Percentiles rank a stretch among this genome's conserved stretches.
These are phyloP conservation scores for Aquilaria yunnanensis DNA, from an alignment of 345 rosid genomes.

Conservation along the genomic window DNA sequence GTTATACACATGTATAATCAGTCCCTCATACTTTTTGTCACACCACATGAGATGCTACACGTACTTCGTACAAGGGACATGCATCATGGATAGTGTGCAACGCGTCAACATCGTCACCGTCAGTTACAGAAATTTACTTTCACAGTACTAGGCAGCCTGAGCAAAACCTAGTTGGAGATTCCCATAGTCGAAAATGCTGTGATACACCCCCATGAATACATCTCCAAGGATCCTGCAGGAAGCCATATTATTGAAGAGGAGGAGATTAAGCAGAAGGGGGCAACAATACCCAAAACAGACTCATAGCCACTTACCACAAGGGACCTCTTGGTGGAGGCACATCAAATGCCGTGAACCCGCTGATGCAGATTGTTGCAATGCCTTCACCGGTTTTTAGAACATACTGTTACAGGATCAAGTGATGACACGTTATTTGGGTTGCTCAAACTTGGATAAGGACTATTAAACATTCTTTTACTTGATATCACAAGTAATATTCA, in stretches of 20 bases:
- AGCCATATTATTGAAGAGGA: neutral
- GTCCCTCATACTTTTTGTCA: too few relatives aligned
- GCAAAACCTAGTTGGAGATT: slow-evolving; percentile 64
- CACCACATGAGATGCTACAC: too few relatives aligned
- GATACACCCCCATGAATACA: slow-evolving; percentile 78
- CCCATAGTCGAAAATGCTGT: slow-evolving; percentile 61
- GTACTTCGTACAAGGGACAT: too few relatives aligned
- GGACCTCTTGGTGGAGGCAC: slow-evolving; percentile 68
- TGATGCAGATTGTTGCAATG: slow-evolving; percentile 43
- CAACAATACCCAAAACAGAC: too few relatives aligned
- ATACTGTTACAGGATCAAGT: slow-evolving; percentile 37
- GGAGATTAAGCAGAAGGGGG: neutral
- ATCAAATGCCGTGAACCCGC: slow-evolving; percentile 62
- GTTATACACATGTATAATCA: too few relatives aligned
- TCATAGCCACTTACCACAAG: slow-evolving; percentile 38
- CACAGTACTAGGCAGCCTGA: slow-evolving; percentile 34
- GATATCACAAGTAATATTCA: neutral
- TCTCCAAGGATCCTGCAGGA: slow-evolving; percentile 71
- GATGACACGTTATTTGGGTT: neutral
- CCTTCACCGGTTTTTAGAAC: slow-evolving; percentile 57
- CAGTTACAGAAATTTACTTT: too few relatives aligned
- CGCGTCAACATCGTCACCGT: too few relatives aligned
- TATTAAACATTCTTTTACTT: neutral
- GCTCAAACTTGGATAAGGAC: neutral
- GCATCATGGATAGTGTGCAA: too few relatives aligned